phyloP scores from a whole-genome alignment of 768 basidiomycete genomes.

The Glaciozyma martinii region DNA sequence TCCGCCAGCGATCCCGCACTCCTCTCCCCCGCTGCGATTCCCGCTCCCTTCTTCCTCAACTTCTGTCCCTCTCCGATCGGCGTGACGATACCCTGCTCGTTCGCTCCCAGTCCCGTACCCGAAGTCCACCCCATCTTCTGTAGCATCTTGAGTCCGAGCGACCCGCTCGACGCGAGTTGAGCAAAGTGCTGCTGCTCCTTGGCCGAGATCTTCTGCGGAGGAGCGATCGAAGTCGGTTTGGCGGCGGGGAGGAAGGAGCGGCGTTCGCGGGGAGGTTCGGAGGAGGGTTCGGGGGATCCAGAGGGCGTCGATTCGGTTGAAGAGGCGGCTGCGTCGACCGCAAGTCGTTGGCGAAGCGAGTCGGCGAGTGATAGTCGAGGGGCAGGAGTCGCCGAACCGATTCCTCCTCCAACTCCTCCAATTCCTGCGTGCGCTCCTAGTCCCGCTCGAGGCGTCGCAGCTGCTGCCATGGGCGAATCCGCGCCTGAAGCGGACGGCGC shows the following conservation, averaged over 20 bases:
- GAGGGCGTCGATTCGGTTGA: neutral
- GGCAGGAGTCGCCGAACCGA: neutral
- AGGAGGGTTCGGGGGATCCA: neutral
- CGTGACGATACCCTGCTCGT: slow-evolving; percentile 72
- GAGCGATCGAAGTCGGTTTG: slow-evolving; percentile 36
- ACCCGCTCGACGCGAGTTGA: slow-evolving; percentile 52
- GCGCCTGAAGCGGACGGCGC: slow-evolving; percentile 34
- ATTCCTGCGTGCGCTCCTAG: neutral
- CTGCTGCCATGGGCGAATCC: slow-evolving; percentile 11
- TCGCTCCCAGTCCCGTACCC: slow-evolving; percentile 64
- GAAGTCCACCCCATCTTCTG: slow-evolving; percentile 92
- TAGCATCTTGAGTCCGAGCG: slow-evolving; percentile 81
- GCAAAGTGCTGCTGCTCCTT: slow-evolving; percentile 71
- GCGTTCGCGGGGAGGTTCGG: slow-evolving; percentile 39
- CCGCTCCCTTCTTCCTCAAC: slow-evolving; percentile 67
- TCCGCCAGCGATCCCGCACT: slow-evolving; percentile 76
- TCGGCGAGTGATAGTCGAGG: slow-evolving; percentile 13
- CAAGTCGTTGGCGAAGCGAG: slow-evolving; percentile 7
- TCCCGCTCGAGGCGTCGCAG: slow-evolving; percentile 17
- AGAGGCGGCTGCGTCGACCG: neutral
- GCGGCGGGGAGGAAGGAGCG: slow-evolving; percentile 51
- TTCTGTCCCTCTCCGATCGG: slow-evolving; percentile 81
- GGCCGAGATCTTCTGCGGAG: slow-evolving; percentile 48
- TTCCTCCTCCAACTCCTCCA: neutral
- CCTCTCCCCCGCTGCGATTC: slow-evolving; percentile 78